phyloP scores from a whole-genome alignment of 345 rosid genomes.

The Eucalyptus polyanthemos region DNA sequence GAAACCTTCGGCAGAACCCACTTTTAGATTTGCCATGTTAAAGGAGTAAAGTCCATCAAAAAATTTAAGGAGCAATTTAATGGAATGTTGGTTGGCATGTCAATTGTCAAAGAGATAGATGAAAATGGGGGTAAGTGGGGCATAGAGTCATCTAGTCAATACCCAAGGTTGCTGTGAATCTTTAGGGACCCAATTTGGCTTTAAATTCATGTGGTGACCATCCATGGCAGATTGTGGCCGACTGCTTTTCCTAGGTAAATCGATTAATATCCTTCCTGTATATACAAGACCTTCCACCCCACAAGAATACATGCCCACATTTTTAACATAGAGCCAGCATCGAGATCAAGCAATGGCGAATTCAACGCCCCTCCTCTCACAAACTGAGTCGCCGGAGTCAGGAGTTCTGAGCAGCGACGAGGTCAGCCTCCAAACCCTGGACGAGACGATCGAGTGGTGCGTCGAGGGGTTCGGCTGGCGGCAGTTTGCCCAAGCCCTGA shows the following conservation, averaged over 20 bases:
- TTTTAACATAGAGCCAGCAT: background rate
- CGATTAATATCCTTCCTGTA: background rate
- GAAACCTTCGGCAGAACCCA: background rate
- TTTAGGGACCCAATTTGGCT: background rate
- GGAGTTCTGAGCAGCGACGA: background rate
- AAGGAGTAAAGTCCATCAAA: background rate
- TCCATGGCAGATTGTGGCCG: background rate
- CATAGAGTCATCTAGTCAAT: background rate
- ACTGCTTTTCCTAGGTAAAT: background rate
- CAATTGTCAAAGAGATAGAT: background rate
- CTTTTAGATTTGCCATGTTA: background rate
- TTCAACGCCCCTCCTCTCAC: background rate
- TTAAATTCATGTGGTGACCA: background rate
- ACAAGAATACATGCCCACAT: background rate
- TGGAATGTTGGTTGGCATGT: background rate
- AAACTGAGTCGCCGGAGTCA: background rate
- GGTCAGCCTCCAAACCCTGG: background rate
- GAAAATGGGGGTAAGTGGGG: background rate
- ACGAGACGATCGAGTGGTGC: background rate
- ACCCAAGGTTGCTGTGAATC: background rate
- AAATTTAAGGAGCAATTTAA: background rate
- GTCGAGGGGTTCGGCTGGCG: background rate
- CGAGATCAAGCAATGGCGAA: background rate
- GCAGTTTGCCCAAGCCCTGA: conserved; percentile 2
- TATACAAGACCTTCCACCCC: background rate